Evolutionary conservation across 2,329 filamentous ascomycete species (phyloP), one percentile per base, ranked within the genome.

Genomic region (Penicillium concentricum): DNA sequence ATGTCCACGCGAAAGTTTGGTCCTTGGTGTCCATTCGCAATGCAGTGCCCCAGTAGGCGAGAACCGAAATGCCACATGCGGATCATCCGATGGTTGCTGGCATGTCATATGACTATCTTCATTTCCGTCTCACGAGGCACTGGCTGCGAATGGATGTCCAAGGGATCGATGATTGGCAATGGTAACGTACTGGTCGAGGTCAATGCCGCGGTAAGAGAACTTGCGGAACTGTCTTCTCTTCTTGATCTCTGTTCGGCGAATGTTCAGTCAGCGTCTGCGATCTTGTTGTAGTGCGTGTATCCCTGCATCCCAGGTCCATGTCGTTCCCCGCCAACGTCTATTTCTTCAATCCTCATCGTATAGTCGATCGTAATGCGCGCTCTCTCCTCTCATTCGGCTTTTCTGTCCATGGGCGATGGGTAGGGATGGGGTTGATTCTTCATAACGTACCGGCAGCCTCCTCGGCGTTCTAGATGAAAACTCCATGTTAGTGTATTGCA

Each of bases 151-250:
- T 48, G 47, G 51, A 32, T 46, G 55, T 37, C 42, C 42, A 51
- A 32, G 47, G 35, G 32, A 41, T 38, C 45, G 61, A 52, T 48
- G 47, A 30, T 54, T 51, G 61, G 52, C n/a, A 35, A 18, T 56
- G 65, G 57, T 50, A 66, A 84, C 92, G 77, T 92, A 97, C 93
- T 96, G 91, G 81, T 99, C 94, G 81, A 99, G 92, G 82, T 99
- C 94, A 81, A 99, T 91, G 78, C 94, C 94, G 79, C 94, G 91
- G 91, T 97, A 99, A 72, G 92, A 94, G 81, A 97, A 99, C 89
- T 97, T 99, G 85, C 92, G 90, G 90, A 97, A 97, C 74, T 92
- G 84, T 93, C 94, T 96, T 86, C 89, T 96, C 87, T 91, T 96
- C 92, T 97, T 99, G 82, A 99, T 84, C 90, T 97, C 94, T 87